Percentiles rank a stretch among this genome's conserved stretches.
Evolutionary conservation across 495 filamentous ascomycete species (phyloP).

Genomic region (Glarea lozoyensis): DNA sequence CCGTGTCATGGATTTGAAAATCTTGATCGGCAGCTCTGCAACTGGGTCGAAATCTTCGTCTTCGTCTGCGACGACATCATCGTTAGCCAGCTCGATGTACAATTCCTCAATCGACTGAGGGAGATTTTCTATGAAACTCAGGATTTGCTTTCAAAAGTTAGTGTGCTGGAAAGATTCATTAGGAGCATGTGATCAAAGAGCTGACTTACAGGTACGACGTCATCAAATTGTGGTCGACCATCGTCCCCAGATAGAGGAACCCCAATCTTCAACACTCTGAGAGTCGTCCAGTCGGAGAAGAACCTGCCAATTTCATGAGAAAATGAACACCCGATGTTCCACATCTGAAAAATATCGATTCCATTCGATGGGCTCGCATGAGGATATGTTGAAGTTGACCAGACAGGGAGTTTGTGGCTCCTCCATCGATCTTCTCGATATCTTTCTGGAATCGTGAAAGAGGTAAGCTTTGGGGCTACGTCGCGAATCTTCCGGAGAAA

Average conservation of each 20-base stretch:
- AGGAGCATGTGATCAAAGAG: background rate
- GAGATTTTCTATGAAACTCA: background rate
- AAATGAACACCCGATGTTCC: constrained; percentile 3
- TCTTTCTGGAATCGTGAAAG: background rate
- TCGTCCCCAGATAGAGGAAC: constrained; percentile 1
- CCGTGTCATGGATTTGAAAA: background rate
- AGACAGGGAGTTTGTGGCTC: background rate
- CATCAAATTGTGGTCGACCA: constrained; percentile 1
- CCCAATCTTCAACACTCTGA: constrained; percentile 1
- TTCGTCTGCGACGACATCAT: background rate
- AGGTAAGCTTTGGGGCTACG: background rate
- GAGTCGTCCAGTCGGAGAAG: background rate
- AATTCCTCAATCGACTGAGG: constrained; percentile 3
- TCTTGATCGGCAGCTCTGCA: background rate
- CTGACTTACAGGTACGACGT: background rate
- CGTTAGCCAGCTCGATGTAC: background rate
- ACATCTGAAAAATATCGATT: constrained; percentile 1
- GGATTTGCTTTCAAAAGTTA: background rate
- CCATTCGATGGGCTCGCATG: background rate
- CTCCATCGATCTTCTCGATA: background rate
- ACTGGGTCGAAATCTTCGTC: constrained; percentile 3
- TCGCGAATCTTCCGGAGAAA: background rate
- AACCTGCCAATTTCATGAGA: background rate
- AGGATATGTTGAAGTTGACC: background rate
- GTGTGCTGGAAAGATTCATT: background rate